Base-by-base conservation (phyloP, 2,329 filamentous ascomycete species). In the Aspergillus chevalieri region DNA sequence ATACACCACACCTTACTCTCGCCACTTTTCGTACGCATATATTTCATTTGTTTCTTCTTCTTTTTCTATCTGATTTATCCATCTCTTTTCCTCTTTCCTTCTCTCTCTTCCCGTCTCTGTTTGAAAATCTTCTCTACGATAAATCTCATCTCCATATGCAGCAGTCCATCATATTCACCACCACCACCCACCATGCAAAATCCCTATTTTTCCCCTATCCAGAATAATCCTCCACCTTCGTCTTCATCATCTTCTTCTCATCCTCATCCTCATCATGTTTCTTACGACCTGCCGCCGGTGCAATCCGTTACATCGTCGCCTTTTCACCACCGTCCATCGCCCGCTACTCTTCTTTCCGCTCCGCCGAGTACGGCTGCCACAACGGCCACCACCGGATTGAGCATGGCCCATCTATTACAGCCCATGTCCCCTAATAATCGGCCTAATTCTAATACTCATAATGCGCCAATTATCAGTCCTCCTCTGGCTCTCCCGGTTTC, bases 281-380 rank as follows among this genome's bases (percentile, higher is more conserved):
- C 60, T 28, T 66, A 67, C 55, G 66, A 67, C 44, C 54, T 67
- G 7, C 64, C 68, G 38, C 60, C 68, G 24, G 61, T 69, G 47
- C 66, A 70, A 38, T 62, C 66, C 38, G 63, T 68, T 44, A 64
- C 66, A 22, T 65, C 65, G 49, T 55, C 59, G n/a, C 56, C 59
- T 46, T 57, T 58, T 38, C 60, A 62, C 43, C 63, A 65, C 48
- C 60, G 52, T 41, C 54, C 58, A 38, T 58, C 59, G 39, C 57
- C 66, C 33, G 58, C 60, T 39, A 52, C 58, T 26, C 51, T 68
- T 43, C 59, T 65, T 44, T 69, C 69, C 53, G 64, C 66, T 54
- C 65, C 68, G 50, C 67, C 68, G 36, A 68, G 65, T 56, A 65
- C 68, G 52, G 65, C 69, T 10, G 60, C 59, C 47, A 38, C 34